Conservation (phyloP, 768 basidiomycete species). For the Calocybe gangraenosa region DNA sequence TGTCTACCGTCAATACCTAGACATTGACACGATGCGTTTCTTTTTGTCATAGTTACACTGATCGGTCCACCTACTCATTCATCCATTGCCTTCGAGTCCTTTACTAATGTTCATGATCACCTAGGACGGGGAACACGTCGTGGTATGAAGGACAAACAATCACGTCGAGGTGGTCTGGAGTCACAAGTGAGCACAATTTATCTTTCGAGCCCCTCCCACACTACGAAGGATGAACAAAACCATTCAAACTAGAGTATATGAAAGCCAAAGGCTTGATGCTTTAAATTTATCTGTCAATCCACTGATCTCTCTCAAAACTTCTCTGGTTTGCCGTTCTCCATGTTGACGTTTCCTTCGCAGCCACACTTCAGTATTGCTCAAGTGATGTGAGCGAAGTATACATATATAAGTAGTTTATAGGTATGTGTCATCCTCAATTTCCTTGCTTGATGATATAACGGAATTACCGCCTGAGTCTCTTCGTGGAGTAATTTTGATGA, state of each 20-base stretch:
- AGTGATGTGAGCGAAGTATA: no score
- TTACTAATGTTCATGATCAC: background rate
- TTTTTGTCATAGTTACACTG: slow-evolving; percentile 94
- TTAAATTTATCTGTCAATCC: slow-evolving; percentile 52
- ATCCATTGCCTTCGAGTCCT: slow-evolving; percentile 3
- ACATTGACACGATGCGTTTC: slow-evolving; percentile 48
- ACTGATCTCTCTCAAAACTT: slow-evolving; percentile 40
- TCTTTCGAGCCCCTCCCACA: background rate
- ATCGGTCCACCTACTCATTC: slow-evolving; percentile 37
- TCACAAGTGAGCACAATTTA: background rate
- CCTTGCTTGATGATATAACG: slow-evolving; percentile 57
- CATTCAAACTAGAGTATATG: slow-evolving; percentile 95
- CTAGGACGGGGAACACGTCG: no score
- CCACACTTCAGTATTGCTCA: background rate
- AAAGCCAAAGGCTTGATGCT: slow-evolving; percentile 70
- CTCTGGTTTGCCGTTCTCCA: background rate
- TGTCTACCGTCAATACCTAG: slow-evolving; percentile 47
- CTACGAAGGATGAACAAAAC: slow-evolving; percentile 50
- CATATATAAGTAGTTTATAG: background rate
- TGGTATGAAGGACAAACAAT: background rate
- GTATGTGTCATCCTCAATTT: slow-evolving; percentile 29
- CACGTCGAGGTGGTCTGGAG: background rate
- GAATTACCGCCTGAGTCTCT: slow-evolving; percentile 83
- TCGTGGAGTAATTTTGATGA: slow-evolving; percentile 55
- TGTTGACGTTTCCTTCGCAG: background rate